Conservation (phyloP, 257 asterid species). For the Craterostigma plantagineum region DNA sequence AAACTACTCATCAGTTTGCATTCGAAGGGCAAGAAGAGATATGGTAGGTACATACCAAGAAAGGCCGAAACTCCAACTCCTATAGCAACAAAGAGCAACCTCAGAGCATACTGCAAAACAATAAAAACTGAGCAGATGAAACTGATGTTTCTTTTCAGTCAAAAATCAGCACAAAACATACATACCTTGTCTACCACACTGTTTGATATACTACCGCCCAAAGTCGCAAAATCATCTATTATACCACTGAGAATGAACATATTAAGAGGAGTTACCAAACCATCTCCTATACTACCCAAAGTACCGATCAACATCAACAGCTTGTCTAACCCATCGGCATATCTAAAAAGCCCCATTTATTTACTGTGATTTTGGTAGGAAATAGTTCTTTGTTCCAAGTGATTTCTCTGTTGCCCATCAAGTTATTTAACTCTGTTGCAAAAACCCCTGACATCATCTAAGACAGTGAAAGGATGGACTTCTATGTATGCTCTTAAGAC, state of each 20-base stretch:
- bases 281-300: constrained; percentile 67
- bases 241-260: constrained; percentile 38
- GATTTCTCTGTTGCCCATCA: too few species aligned
- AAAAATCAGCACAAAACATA: background rate
- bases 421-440: too few species aligned
- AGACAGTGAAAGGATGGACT: too few species aligned
- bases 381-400: too few species aligned
- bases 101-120: constrained; percentile 36
- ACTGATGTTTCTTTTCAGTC: too few species aligned
- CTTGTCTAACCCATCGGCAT: constrained; percentile 46
- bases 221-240: constrained; percentile 30
- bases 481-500: too few species aligned
- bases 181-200: constrained; percentile 39
- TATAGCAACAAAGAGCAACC: constrained; percentile 52
- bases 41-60: constrained; percentile 34
- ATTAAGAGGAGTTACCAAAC: constrained; percentile 52
- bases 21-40: background rate
- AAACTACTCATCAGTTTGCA: background rate
- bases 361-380: too few species aligned
- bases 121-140: background rate
- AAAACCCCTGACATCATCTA: too few species aligned
- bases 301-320: constrained; percentile 43
- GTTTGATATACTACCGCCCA: constrained; percentile 16
- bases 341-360: constrained; percentile 29
- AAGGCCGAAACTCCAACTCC: constrained; percentile 57